Conservation (phyloP, 805 yeast genomes). For the Wickerhamiella allomyrinae region DNA sequence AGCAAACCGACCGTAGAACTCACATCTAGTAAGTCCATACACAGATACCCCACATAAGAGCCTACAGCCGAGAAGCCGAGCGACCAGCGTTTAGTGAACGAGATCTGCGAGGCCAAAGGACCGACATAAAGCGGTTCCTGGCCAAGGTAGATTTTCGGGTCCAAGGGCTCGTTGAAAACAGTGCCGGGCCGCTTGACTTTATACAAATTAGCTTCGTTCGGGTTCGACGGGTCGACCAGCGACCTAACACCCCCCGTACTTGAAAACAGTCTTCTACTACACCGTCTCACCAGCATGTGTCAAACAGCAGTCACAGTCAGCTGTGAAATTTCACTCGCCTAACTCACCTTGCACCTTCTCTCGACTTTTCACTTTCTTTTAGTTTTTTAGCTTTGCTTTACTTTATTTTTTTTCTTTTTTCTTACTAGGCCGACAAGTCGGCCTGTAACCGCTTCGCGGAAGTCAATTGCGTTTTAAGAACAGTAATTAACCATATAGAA, state of each 20-base stretch:
- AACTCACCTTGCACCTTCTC: no score
- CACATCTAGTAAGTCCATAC: constrained; percentile 25
- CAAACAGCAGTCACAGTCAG: no score
- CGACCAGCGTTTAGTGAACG: constrained; percentile 47
- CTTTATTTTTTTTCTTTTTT: no score
- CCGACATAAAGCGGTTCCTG: constrained; percentile 50
- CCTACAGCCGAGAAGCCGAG: constrained; percentile 50
- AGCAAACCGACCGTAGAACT: constrained; percentile 28
- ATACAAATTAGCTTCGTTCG: constrained; percentile 30
- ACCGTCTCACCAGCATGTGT: background rate
- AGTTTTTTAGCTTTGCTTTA: no score
- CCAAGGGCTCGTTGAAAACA: constrained; percentile 33
- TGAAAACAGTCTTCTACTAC: constrained; percentile 5
- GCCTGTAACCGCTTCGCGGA: no score
- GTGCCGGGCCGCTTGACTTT: constrained; percentile 31
- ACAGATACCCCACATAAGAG: constrained; percentile 45
- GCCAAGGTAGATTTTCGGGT: constrained; percentile 38
- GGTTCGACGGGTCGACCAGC: constrained; percentile 22
- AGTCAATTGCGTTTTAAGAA: no score
- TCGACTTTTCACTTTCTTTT: no score
- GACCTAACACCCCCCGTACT: constrained; percentile 6
- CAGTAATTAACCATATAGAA: no score
- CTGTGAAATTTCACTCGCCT: no score
- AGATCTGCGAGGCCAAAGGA: constrained; percentile 46
- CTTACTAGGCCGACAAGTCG: no score